Conservation (phyloP, 2,329 filamentous ascomycete genomes). For the Aureobasidium sp. region DNA sequence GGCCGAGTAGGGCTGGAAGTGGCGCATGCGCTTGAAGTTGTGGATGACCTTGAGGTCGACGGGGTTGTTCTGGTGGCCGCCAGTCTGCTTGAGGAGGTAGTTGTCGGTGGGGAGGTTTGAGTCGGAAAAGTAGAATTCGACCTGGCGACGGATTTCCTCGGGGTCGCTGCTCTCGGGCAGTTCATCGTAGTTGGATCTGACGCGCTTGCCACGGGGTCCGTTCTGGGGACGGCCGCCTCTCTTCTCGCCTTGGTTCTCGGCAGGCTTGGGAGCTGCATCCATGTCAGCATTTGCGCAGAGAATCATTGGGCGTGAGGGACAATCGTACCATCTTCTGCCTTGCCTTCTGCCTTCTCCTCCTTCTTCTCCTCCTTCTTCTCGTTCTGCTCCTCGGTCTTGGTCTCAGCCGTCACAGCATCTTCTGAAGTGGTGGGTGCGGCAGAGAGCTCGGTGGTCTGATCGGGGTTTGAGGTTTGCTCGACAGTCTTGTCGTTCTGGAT, state of each 20-base stretch:
- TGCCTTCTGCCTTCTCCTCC: neutral
- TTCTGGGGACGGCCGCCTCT: constrained; percentile 12
- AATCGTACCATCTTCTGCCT: constrained; percentile 5
- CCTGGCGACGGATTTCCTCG: constrained; percentile 76
- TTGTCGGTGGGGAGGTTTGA: constrained; percentile 84
- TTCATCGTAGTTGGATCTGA: constrained; percentile 27
- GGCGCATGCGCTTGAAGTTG: constrained; percentile 92
- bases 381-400: constrained; percentile 16
- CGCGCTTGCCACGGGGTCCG: constrained; percentile 7
- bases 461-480: constrained; percentile 15
- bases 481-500: constrained; percentile 17
- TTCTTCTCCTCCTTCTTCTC: constrained; percentile 10
- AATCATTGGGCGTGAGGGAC: neutral
- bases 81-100: constrained; percentile 73
- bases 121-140: constrained; percentile 94
- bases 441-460: constrained; percentile 14
- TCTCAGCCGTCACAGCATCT: constrained; percentile 16
- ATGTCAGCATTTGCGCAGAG: constrained; percentile 6
- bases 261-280: neutral
- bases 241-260: constrained; percentile 15
- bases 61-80: constrained; percentile 72
- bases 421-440: constrained; percentile 18
- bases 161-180: constrained; percentile 71
- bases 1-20: constrained; percentile 80
- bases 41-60: constrained; percentile 71